Evolutionary conservation across 2,329 filamentous ascomycete genomes (phyloP), one percentile per base, ranked within the genome.

Genomic region (Diplocarpon mali): DNA sequence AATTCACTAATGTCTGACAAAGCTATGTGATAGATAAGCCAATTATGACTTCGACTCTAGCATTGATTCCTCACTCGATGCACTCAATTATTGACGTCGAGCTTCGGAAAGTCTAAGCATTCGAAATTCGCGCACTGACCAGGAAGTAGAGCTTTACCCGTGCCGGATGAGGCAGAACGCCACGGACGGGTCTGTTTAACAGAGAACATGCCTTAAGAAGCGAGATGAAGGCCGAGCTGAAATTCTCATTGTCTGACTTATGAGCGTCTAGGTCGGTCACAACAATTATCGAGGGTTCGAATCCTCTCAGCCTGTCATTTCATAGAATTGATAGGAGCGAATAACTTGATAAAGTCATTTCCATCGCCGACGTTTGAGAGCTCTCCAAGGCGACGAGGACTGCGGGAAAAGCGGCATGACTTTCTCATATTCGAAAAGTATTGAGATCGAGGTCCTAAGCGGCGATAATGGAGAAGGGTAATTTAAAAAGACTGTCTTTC

Each of bases 311-410:
- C 56, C 56, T 54, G 40, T 58, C 47, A 39, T 50, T 54, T 48
- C 31, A 36, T 24, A 38, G 55, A 60, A 60, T 61, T 56, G 50
- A 51, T 59, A 58, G 48, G 38, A 32, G 32, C 40, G 45, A 38
- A 35, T 45, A 51, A 56, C 52, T 56, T 44, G 48, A 50, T 50
- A 42, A 47, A 35, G 35, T 47, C 32, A 42, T 49, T 46, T 58
- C 54, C 57, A 52, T 49, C 47, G 54, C 50, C 57, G 59, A 60
- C 67, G 66, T 67, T 66, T 69, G 60, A 67, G 53, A 64, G 59
- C 47, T 52, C 63, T 57, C 47, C 62, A 67, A 67, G 61, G 65
- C 67, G 67, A 65, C 63, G 59, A 51, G 48, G 50, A 50, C 34
- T 31, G 41, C 40, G 37, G 35, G 14, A 38, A n/a, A n/a, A 35